Evolutionary conservation across 257 asterid species (phyloP).

Genomic region (Salvia miltiorrhiza): DNA sequence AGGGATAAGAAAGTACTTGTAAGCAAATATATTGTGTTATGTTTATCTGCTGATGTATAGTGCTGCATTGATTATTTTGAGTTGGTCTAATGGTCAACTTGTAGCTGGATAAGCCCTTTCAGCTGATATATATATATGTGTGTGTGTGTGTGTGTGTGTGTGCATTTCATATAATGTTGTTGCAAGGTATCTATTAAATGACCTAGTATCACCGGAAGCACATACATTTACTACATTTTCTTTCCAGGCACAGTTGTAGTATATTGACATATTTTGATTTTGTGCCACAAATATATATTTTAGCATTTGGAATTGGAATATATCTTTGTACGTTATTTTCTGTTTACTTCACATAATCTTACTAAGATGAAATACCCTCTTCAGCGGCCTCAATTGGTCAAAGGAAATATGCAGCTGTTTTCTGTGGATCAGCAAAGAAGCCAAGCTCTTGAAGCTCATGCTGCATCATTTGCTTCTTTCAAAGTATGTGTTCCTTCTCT

Average conservation of each 20-base stretch:
- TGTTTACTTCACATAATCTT: conserved; percentile 19
- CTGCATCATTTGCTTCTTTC: conserved; percentile 89
- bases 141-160: too few species aligned
- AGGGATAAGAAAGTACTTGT: not conserved
- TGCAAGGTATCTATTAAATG: not conserved
- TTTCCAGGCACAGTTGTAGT: not conserved
- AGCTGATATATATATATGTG: not conserved
- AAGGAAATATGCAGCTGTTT: conserved; percentile 94
- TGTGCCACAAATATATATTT: conserved; percentile 1
- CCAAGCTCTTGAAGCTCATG: conserved; percentile 99
- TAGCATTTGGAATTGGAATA: not conserved
- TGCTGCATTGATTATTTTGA: conserved; percentile 12
- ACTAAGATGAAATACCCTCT: conserved; percentile 24
- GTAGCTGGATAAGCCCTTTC: not conserved
- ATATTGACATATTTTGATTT: not conserved
- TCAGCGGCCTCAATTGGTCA: conserved; percentile 94
- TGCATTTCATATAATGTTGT: not conserved
- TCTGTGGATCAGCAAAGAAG: conserved; percentile 98
- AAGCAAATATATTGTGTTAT: not conserved
- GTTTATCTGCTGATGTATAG: not conserved
- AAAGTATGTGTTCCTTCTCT: conserved; percentile 44
- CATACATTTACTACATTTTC: not conserved
- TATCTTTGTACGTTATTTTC: not conserved
- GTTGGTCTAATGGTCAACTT: not conserved
- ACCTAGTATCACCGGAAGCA: not conserved